A percentile compares a stretch with the other conserved stretches of the same genome.
Evolutionary conservation across 1,284 basidiomycete genomes (phyloP).

Genomic region (Austroboletus novae-zelandiae): DNA sequence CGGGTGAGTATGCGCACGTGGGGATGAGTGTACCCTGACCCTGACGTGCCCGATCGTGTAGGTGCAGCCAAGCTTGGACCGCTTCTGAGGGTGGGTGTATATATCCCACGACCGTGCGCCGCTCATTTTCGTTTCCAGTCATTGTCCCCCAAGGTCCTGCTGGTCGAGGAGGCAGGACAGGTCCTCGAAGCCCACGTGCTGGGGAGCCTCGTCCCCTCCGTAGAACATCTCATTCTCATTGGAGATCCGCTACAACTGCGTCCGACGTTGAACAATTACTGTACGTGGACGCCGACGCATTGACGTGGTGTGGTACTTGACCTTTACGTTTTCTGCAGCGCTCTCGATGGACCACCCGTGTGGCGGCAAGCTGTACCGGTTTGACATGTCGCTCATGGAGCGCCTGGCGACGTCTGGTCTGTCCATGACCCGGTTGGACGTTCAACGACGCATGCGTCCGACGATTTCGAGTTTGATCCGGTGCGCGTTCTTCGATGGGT

Average conservation of each 20-base stretch:
- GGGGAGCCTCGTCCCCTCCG: conserved; percentile 56
- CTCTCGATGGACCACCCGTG: conserved; percentile 52
- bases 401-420: conserved; percentile 49
- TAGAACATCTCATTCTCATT: conserved; percentile 64
- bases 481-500: conserved; percentile 22
- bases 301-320: background rate
- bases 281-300: conserved; percentile 36
- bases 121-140: conserved; percentile 35
- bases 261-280: conserved; percentile 62
- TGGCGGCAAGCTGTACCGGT: conserved; percentile 49
- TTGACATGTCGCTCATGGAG: conserved; percentile 66
- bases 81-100: conserved; percentile 47
- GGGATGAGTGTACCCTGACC: no score
- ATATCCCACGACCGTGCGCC: no score
- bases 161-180: conserved; percentile 75
- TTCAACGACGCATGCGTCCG: conserved; percentile 63
- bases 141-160: conserved; percentile 50
- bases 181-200: conserved; percentile 74
- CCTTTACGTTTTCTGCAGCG: conserved; percentile 31
- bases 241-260: conserved; percentile 72
- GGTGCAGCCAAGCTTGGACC: conserved; percentile 64
- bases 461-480: conserved; percentile 48
- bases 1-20: conserved; percentile 34
- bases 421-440: conserved; percentile 56
- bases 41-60: conserved; percentile 21